A percentile compares a stretch with the other conserved stretches of the same genome.
Conservation (phyloP, 352 stramenopile genomes). For the Phytopythium mirpurense region DNA sequence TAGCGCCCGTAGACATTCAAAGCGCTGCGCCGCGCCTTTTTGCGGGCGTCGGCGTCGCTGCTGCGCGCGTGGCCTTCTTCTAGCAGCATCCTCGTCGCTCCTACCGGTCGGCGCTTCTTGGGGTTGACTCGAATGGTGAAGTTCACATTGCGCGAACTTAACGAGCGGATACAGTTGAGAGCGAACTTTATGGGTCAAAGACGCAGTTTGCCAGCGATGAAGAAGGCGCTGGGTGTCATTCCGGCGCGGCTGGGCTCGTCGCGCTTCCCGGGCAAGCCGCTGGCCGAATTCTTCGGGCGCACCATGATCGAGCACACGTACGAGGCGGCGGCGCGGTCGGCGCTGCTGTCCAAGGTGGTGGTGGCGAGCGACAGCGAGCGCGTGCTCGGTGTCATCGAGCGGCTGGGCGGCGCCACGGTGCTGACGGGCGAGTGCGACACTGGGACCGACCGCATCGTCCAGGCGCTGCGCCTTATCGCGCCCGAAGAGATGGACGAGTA, state of each 20-base stretch:
- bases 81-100: conserved; percentile 37
- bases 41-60: conserved; percentile 48
- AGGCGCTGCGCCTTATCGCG: conserved; percentile 43
- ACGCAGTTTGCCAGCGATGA: conserved; percentile 14
- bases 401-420: conserved; percentile 38
- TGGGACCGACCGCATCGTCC: conserved; percentile 72
- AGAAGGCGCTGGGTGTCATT: conserved; percentile 76
- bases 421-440: conserved; percentile 65
- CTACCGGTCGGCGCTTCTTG: neutral
- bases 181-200: neutral
- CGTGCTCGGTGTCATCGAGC: conserved; percentile 42
- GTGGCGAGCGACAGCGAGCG: conserved; percentile 72
- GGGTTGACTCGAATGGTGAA: neutral
- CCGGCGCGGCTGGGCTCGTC: conserved; percentile 65
- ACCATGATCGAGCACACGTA: conserved; percentile 86
- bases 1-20: conserved; percentile 28
- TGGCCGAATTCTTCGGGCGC: conserved; percentile 73
- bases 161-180: neutral
- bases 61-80: conserved; percentile 45
- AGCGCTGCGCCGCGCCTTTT: conserved; percentile 27
- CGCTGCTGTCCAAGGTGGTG: conserved; percentile 62
- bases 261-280: conserved; percentile 73
- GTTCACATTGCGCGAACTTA: conserved; percentile 5
- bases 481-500: conserved; percentile 37
- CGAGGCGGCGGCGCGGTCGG: conserved; percentile 38